Evolutionary conservation across 2,329 filamentous ascomycete species (phyloP).

Genomic region (Cytospora piceae): DNA sequence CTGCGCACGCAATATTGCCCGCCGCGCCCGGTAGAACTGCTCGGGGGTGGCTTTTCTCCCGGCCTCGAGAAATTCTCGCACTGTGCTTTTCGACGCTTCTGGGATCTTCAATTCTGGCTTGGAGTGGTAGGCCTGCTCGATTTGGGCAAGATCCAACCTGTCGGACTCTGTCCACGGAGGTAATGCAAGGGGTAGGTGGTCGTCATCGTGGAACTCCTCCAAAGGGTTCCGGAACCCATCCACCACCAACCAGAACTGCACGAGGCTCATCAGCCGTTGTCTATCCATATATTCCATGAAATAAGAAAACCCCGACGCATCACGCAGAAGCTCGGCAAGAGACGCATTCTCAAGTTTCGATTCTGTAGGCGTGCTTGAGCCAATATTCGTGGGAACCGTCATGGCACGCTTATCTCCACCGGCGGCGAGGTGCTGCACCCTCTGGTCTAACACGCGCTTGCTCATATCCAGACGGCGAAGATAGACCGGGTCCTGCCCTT

Average conservation of each 20-base stretch:
- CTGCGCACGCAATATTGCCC: constrained; percentile 80
- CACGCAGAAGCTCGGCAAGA: constrained; percentile 83
- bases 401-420: constrained; percentile 56
- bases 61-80: constrained; percentile 77
- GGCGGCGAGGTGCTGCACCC: constrained; percentile 78
- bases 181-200: constrained; percentile 62
- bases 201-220: constrained; percentile 78
- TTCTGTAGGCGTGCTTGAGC: constrained; percentile 42
- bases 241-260: constrained; percentile 98
- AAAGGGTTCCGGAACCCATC: constrained; percentile 94
- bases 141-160: constrained; percentile 84
- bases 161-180: constrained; percentile 82
- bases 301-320: constrained; percentile 89
- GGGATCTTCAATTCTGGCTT: constrained; percentile 81
- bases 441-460: constrained; percentile 86
- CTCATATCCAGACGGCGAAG: constrained; percentile 89
- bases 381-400: constrained; percentile 34
- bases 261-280: constrained; percentile 80
- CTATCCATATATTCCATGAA: constrained; percentile 99
- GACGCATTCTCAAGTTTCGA: constrained; percentile 75
- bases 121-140: constrained; percentile 85
- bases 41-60: constrained; percentile 75
- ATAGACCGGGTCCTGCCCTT: constrained; percentile 83
- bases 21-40: constrained; percentile 83
- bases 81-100: constrained; percentile 67